Evolutionary conservation across 2,329 filamentous ascomycete genomes (phyloP).

Genomic region (Chaetothyriales sp.): DNA sequence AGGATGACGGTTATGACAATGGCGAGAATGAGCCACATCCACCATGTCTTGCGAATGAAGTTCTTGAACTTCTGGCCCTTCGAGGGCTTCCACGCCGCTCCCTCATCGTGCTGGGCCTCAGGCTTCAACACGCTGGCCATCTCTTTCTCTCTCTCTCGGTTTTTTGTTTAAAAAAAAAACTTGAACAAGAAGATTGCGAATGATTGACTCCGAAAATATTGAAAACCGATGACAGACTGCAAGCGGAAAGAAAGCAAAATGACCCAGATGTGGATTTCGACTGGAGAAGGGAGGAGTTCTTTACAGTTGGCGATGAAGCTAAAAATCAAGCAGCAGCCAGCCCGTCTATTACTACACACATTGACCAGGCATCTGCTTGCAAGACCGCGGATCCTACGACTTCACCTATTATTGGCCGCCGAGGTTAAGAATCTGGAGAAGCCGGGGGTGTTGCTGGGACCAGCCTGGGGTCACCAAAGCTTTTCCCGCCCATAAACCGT

Average conservation of each 20-base stretch:
- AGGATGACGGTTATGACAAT: slow-evolving; percentile 36
- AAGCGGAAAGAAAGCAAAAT: not conserved
- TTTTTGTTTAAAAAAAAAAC: no score
- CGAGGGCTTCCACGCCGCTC: not conserved
- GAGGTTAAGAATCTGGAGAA: not conserved
- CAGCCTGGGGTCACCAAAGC: not conserved
- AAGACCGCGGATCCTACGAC: not conserved
- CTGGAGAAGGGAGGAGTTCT: not conserved
- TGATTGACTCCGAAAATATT: not conserved
- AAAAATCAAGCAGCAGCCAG: not conserved
- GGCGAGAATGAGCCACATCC: slow-evolving; percentile 37
- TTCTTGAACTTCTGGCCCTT: slow-evolving; percentile 9
- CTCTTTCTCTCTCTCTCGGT: no score
- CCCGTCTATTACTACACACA: not conserved
- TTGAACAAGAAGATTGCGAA: not conserved
- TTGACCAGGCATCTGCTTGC: not conserved
- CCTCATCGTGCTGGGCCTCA: not conserved
- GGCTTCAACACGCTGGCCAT: not conserved
- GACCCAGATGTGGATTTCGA: not conserved
- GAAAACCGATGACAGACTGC: no score
- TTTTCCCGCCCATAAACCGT: not conserved
- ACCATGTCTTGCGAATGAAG: slow-evolving; percentile 33
- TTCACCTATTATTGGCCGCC: not conserved
- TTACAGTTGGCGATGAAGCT: not conserved
- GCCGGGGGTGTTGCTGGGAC: not conserved